These are phyloP conservation scores for Cladosporium sphaerospermum DNA, from an alignment of 2,329 filamentous ascomycete species.

Conservation along the genomic window DNA sequence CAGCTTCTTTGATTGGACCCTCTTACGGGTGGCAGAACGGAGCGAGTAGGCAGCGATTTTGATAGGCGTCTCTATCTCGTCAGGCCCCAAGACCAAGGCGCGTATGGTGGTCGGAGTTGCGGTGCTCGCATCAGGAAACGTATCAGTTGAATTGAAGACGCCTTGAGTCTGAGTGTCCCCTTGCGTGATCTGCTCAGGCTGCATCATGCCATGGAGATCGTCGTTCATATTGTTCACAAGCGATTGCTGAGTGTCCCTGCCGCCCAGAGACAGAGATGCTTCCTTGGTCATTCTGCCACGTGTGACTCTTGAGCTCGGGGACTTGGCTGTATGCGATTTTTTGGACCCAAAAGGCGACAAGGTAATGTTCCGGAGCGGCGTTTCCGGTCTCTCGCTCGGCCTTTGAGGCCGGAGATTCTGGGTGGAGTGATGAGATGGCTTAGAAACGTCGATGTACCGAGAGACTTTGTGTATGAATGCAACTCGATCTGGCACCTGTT, in stretches of 20 bases:
- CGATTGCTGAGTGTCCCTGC: slow-evolving; percentile 14
- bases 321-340: background rate
- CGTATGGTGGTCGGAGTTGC: slow-evolving; percentile 5
- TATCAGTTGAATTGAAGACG: background rate
- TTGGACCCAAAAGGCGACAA: no score
- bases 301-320: background rate
- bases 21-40: slow-evolving; percentile 9
- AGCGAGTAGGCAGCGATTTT: slow-evolving; percentile 11
- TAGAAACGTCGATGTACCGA: background rate
- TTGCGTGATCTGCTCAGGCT: slow-evolving; percentile 25
- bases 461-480: background rate
- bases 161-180: slow-evolving; percentile 28
- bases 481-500: background rate
- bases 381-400: no score
- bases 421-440: no score
- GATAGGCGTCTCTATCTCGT: background rate
- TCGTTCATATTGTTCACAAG: slow-evolving; percentile 21
- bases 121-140: background rate
- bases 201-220: slow-evolving; percentile 23
- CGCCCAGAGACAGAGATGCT: no score
- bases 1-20: no score
- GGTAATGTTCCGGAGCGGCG: no score
- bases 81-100: background rate
- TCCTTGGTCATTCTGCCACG: background rate
- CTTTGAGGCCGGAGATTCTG: no score